Evolutionary conservation across 2,329 filamentous ascomycete species (phyloP), one percentile per base, ranked within the genome.

Genomic region (Colletotrichum trifolii): DNA sequence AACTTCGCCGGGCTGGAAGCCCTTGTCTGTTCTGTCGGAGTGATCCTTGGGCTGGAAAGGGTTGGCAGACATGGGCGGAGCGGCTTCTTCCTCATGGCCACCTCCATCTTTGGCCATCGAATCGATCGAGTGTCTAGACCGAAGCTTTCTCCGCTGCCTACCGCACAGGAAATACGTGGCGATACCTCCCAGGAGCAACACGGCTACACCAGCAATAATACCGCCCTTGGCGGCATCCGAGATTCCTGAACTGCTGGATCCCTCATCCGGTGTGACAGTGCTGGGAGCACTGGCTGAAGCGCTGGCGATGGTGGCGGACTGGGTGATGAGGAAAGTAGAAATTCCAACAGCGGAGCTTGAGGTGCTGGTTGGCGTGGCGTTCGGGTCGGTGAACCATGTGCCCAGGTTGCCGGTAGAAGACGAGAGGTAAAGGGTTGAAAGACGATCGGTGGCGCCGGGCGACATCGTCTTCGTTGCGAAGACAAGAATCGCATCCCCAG

Each of bases 1-100:
- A 2, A 80, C 75, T 55, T 81, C 79, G 47, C 65, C 67, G 13
- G 64, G 73, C 8, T 70, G 68, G 2, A 71, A 72, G 43, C 15
- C 9, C n/a, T 54, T 25, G 11, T 25, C 13, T 33, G 8, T 38
- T 13, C 25, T 17, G 6, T 33, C 13, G 8, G 53, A 11, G 8
- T 46, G 53, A 6, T 80, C 78, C 45, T 64, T 64, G 33, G 63
- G 73, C 8, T 69, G 69, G 1, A 71, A 71, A 9, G 71, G 72
- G 39, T 75, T 72, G 25, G 71, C 64, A 39, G 72, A 72, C 53
- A 72, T 66, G 33, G 67, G 63, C n/a, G 69, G 67, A 7, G 68
- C 69, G 35, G 67, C 67, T 17, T 71, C 68, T 57, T 78, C 75
- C 33, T 76, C 74, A 9, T 71, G 17, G 6, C 40, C 73, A 10